A percentile compares a stretch with the other conserved stretches of the same genome.
Evolutionary conservation across 2,329 filamentous ascomycete species (phyloP).

Genomic region (Phialophora verrucosa): DNA sequence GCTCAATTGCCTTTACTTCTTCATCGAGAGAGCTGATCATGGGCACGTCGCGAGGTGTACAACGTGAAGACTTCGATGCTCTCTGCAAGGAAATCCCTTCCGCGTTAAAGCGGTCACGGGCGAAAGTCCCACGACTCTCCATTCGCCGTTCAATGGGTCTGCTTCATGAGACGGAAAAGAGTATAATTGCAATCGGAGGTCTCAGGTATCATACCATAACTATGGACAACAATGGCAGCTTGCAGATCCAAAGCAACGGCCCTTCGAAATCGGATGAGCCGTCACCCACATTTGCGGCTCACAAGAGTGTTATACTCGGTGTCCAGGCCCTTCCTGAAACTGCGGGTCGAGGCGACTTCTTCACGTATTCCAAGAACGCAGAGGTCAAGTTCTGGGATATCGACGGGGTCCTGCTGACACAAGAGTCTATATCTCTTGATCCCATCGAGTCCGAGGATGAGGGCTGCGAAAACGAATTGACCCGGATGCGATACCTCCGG

Average conservation of each 20-base stretch:
- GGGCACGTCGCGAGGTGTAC: conserved; percentile 33
- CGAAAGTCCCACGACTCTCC: conserved; percentile 26
- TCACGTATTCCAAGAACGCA: conserved; percentile 86
- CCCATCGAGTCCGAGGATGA: conserved; percentile 56
- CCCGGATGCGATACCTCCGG: conserved; percentile 63
- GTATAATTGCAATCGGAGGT: conserved; percentile 71
- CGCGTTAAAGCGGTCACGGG: not conserved
- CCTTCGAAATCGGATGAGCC: conserved; percentile 42
- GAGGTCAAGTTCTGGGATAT: conserved; percentile 81
- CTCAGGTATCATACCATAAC: conserved; percentile 71
- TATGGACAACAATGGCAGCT: conserved; percentile 75
- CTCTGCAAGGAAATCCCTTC: conserved; percentile 13
- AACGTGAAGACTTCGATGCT: conserved; percentile 27
- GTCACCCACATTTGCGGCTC: conserved; percentile 57
- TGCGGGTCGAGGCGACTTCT: conserved; percentile 72
- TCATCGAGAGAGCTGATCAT: conserved; percentile 23
- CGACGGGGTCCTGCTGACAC: conserved; percentile 70
- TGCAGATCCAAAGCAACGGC: conserved; percentile 63
- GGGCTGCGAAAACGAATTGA: conserved; percentile 62
- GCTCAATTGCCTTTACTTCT: conserved; percentile 27
- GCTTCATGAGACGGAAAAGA: conserved; percentile 37
- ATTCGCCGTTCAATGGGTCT: conserved; percentile 37
- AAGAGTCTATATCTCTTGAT: conserved; percentile 72
- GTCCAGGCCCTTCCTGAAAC: conserved; percentile 68
- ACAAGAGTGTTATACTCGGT: conserved; percentile 69